phyloP scores from a whole-genome alignment of 2,329 filamentous ascomycete species.

The Penicillium sp. region DNA sequence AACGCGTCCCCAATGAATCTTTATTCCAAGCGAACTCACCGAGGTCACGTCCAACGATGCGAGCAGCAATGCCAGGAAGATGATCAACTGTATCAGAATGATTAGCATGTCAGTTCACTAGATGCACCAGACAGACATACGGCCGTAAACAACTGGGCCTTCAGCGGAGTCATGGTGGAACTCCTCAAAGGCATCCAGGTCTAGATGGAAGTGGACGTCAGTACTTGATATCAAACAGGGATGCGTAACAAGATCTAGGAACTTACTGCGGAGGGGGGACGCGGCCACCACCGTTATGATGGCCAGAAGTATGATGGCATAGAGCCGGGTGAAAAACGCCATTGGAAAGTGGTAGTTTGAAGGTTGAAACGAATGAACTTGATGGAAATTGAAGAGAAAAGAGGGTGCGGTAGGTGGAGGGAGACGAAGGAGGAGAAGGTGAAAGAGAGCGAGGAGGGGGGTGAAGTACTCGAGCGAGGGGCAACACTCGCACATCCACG shows the following conservation, averaged over 20 bases:
- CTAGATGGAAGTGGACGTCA: not conserved
- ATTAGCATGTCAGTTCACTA: not conserved
- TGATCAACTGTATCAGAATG: conserved; percentile 3
- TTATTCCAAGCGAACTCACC: conserved; percentile 1
- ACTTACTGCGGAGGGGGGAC: conserved; percentile 20
- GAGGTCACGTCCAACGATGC: conserved; percentile 1
- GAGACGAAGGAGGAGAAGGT: conserved; percentile 1
- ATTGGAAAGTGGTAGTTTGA: conserved; percentile 1
- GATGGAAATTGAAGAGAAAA: not conserved
- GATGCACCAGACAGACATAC: not conserved
- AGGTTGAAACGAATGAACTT: conserved; percentile 1
- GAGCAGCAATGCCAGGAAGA: not conserved
- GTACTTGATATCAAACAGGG: not conserved
- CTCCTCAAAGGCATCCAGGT: not conserved
- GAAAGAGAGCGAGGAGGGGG: not conserved
- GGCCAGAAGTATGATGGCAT: conserved; percentile 19
- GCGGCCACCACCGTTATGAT: conserved; percentile 20
- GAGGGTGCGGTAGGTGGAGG: not conserved
- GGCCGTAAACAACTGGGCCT: not conserved
- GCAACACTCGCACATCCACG: not conserved
- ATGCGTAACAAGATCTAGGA: not conserved
- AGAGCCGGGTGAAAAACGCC: conserved; percentile 7
- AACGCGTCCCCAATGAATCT: not conserved
- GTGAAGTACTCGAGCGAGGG: conserved; percentile 1
- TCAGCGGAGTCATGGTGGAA: not conserved